phyloP scores from a whole-genome alignment of 352 stramenopile genomes.

The Globisporangium iwayamae region DNA sequence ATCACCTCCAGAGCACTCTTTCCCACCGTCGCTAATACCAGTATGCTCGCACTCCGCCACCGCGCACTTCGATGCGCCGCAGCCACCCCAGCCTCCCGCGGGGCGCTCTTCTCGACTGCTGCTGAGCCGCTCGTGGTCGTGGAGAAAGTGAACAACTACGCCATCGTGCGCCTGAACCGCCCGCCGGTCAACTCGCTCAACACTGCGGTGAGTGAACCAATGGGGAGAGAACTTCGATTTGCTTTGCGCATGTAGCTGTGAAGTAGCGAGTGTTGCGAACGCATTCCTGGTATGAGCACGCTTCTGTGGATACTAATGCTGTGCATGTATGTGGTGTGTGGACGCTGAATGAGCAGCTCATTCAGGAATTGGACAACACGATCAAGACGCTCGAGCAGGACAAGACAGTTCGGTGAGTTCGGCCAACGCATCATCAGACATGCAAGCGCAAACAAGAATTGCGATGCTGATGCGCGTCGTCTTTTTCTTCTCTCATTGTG shows the following conservation, averaged over 20 bases:
- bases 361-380: slow-evolving; percentile 60
- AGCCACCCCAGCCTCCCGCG: slow-evolving; percentile 5
- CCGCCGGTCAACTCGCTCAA: slow-evolving; percentile 82
- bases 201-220: slow-evolving; percentile 36
- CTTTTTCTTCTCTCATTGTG: background rate
- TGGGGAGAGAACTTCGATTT: background rate
- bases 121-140: slow-evolving; percentile 61
- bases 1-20: slow-evolving; percentile 10
- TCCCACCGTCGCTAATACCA: background rate
- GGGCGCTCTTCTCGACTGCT: slow-evolving; percentile 26
- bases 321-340: background rate
- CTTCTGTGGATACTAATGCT: background rate
- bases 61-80: slow-evolving; percentile 7
- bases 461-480: background rate
- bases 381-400: slow-evolving; percentile 74
- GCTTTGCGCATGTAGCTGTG: background rate
- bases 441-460: background rate
- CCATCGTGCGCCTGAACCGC: slow-evolving; percentile 77
- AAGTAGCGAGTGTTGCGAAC: background rate
- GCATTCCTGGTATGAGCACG: too few species aligned
- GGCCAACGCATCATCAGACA: background rate
- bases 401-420: slow-evolving; percentile 61
- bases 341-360: slow-evolving; percentile 33
- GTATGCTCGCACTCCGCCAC: slow-evolving; percentile 16
- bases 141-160: slow-evolving; percentile 70